Percentiles rank a stretch among this genome's conserved stretches.
Conservation (phyloP, 441 rosid genomes). For the Biscutella laevigata region DNA sequence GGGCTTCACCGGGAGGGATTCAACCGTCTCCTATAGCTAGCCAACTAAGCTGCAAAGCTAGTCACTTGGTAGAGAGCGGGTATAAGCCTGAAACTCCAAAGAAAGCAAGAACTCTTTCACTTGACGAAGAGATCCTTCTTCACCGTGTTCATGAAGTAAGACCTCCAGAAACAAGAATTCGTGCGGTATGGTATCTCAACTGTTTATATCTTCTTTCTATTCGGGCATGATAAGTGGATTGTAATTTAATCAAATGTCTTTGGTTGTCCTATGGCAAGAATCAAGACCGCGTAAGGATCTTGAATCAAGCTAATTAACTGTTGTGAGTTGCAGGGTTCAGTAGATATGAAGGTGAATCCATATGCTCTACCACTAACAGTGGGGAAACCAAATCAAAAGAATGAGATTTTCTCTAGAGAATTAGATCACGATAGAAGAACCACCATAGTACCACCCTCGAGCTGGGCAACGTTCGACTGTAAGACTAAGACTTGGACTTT, state of each 20-base stretch:
- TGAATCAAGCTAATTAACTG: not conserved
- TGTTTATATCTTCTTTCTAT: not conserved
- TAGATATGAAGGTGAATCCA: constrained; percentile 35
- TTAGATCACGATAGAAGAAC: constrained; percentile 15
- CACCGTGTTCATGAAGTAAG: constrained; percentile 23
- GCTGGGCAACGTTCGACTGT: constrained; percentile 70
- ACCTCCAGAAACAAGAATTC: constrained; percentile 33
- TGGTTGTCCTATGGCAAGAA: not conserved
- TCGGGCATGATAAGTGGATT: not conserved
- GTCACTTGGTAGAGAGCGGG: constrained; percentile 17
- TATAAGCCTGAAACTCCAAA: constrained; percentile 19
- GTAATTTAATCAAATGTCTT: not conserved
- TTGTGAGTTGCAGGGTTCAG: constrained; percentile 32
- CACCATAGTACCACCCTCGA: constrained; percentile 32
- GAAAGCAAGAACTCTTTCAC: constrained; percentile 42
- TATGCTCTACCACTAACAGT: constrained; percentile 20
- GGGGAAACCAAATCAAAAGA: constrained; percentile 17
- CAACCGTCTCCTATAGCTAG: constrained; percentile 21
- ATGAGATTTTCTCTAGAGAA: constrained; percentile 18
- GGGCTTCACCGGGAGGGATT: constrained; percentile 30
- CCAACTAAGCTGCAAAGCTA: constrained; percentile 16
- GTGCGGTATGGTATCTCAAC: constrained; percentile 33
- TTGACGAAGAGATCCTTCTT: constrained; percentile 46
- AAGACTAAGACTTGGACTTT: constrained; percentile 6
- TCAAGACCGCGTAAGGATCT: not conserved